phyloP scores from a whole-genome alignment of 2,329 filamentous ascomycete species.

The Torrubiella hemipterigena region DNA sequence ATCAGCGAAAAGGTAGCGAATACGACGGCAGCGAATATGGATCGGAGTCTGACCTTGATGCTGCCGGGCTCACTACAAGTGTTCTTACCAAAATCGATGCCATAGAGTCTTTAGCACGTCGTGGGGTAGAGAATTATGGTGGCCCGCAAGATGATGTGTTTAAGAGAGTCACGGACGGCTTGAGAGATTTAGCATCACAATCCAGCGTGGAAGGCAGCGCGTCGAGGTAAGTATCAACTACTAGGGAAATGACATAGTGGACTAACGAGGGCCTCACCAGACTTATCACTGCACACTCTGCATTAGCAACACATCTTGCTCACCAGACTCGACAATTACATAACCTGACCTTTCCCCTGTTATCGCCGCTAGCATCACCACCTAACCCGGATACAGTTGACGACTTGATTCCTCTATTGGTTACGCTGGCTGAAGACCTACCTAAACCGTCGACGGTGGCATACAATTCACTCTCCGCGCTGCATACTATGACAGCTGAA shows the following conservation, averaged over 20 bases:
- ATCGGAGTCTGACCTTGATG: constrained; percentile 58
- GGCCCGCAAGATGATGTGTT: constrained; percentile 55
- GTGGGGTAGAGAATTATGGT: constrained; percentile 54
- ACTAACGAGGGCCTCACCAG: constrained; percentile 26
- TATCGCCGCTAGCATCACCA: constrained; percentile 54
- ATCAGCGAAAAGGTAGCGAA: constrained; percentile 41
- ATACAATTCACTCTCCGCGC: constrained; percentile 52
- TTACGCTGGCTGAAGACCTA: constrained; percentile 53
- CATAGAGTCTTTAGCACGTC: constrained; percentile 56
- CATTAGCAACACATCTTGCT: constrained; percentile 60
- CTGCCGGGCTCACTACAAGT: constrained; percentile 53
- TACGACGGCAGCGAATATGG: constrained; percentile 69
- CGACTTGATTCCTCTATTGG: constrained; percentile 54
- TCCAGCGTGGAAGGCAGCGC: constrained; percentile 60
- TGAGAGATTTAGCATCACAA: constrained; percentile 63
- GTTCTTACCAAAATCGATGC: constrained; percentile 60
- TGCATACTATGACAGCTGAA: constrained; percentile 61
- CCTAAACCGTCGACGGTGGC: constrained; percentile 51
- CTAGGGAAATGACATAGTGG: constrained; percentile 1
- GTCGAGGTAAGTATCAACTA: constrained; percentile 42
- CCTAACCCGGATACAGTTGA: constrained; percentile 55
- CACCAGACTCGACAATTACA: constrained; percentile 69
- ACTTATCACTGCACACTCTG: constrained; percentile 63
- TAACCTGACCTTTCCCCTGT: constrained; percentile 56
- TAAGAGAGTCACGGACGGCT: constrained; percentile 53